Base-by-base conservation (phyloP, 176 grass and related monocot species). In the Eremochloa ophiuroides region DNA sequence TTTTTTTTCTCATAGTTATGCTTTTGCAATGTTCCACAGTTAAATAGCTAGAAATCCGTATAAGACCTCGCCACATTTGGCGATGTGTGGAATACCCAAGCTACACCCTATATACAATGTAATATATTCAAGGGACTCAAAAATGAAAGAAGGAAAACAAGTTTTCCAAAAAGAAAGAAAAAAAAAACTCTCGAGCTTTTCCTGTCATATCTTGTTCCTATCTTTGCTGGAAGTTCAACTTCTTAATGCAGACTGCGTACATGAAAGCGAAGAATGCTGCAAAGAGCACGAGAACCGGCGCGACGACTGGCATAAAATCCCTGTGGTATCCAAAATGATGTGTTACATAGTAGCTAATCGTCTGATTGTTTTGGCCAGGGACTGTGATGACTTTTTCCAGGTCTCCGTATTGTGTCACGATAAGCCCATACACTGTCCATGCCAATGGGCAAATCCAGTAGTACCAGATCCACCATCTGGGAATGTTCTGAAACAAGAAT, bases 341-440 rank as follows among this genome's bases (percentile, higher is more conserved):
- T 55, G 71, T 91, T 79, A 99, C 50, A 14, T 99, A 99, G 64
- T 87, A 78, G 34, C 94, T 95, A 22, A 99, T 99, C 64, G 1
- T 73, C 48, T 91, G 82, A 0, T 37, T 1, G 1, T 0, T 0
- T 37, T 73, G 47, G 17, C 91, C 96, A 0, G 88, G 84, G 35
- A 99, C 91, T 3, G 2, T 10, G 40, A 99, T 99, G 6, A 2
- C 1, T 1, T 75, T 66, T 34, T 99, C 73, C 62, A 99, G 23
- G 73, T 99, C 96, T 40, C 93, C 93, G 2, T 99, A 99, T 16
- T 99, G 96, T 47, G 93, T 99, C 78, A 91, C 90, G 79, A 99
- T 99, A 66, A 99, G 93, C 7, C 96, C 96, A 61, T 99, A 99
- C 25, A 99, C 96, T 23, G 96, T 99, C 96, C 96, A 99, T 76